Evolutionary conservation across 768 basidiomycete genomes (phyloP).

Genomic region (Tylopilus felleus): DNA sequence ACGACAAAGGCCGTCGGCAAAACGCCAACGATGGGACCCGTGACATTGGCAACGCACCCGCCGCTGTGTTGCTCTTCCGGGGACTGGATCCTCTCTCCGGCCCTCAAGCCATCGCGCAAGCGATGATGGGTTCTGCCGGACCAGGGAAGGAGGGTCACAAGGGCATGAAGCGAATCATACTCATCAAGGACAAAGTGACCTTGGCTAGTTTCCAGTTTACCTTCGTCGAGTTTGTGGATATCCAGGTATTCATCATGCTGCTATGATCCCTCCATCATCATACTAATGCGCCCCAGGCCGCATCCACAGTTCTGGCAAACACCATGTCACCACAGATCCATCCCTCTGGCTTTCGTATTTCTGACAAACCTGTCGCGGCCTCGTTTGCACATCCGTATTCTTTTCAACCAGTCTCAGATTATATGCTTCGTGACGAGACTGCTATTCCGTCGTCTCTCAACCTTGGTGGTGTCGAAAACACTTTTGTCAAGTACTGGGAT

Average conservation of each 20-base stretch:
- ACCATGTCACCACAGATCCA: constrained; percentile 85
- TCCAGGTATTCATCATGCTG: constrained; percentile 50
- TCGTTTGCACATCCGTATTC: constrained; percentile 93
- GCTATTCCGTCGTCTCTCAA: constrained; percentile 63
- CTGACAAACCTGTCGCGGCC: constrained; percentile 81
- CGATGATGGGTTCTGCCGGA: constrained; percentile 82
- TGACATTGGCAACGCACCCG: constrained; percentile 87
- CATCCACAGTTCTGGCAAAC: constrained; percentile 76
- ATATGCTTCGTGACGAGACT: constrained; percentile 72
- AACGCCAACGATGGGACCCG: constrained; percentile 90
- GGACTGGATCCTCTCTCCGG: constrained; percentile 86
- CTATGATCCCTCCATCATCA: background rate
- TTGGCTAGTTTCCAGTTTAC: constrained; percentile 90
- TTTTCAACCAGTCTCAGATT: constrained; percentile 77
- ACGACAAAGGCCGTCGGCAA: constrained; percentile 61
- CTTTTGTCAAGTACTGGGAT: constrained; percentile 91
- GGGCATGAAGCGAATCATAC: constrained; percentile 83
- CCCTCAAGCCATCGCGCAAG: constrained; percentile 82
- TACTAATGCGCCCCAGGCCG: constrained; percentile 52
- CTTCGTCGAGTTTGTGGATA: constrained; percentile 88
- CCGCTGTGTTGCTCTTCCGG: constrained; percentile 82
- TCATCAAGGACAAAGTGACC: constrained; percentile 86
- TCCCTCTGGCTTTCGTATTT: constrained; percentile 92
- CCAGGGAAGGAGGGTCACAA: constrained; percentile 71
- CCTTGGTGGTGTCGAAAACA: constrained; percentile 68